A percentile compares a stretch with the other conserved stretches of the same genome.
These are phyloP conservation scores for Puccinia horiana DNA, from an alignment of 1,284 basidiomycete genomes.

Conservation along the genomic window DNA sequence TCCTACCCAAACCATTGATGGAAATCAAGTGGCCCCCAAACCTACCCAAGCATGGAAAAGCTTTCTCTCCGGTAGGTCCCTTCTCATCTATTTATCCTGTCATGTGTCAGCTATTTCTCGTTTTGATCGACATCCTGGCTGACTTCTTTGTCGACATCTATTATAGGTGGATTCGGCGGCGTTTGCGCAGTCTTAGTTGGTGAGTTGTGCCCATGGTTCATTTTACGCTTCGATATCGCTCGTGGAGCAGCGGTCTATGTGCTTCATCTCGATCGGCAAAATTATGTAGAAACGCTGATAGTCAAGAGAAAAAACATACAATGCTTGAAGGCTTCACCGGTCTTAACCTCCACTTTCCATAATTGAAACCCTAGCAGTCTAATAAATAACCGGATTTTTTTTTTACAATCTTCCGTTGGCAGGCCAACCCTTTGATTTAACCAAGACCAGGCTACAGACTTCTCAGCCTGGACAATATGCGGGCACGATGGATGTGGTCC, in stretches of 20 bases:
- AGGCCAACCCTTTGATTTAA: constrained; percentile 97
- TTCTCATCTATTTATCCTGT: neutral
- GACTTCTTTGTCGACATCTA: constrained; percentile 72
- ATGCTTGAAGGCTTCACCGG: neutral
- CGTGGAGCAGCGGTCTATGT: neutral
- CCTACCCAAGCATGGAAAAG: constrained; percentile 42
- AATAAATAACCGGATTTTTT: neutral
- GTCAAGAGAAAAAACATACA: neutral
- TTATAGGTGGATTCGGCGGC: constrained; percentile 85
- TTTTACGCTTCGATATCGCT: neutral
- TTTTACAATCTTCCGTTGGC: constrained; percentile 18
- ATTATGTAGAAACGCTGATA: neutral
- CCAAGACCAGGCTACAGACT: constrained; percentile 77
- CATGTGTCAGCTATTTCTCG: neutral
- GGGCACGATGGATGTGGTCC: constrained; percentile 89
- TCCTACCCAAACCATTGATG: constrained; percentile 29
- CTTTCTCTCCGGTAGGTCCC: constrained; percentile 44
- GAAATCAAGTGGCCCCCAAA: constrained; percentile 17
- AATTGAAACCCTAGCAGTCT: constrained; percentile 3
- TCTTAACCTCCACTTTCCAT: neutral
- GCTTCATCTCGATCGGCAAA: neutral
- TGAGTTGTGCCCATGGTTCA: constrained; percentile 60
- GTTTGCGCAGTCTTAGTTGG: constrained; percentile 82
- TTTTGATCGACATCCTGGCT: neutral
- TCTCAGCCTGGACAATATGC: constrained; percentile 85